phyloP scores from a whole-genome alignment of 768 basidiomycete genomes.

The Podaxis sp. region DNA sequence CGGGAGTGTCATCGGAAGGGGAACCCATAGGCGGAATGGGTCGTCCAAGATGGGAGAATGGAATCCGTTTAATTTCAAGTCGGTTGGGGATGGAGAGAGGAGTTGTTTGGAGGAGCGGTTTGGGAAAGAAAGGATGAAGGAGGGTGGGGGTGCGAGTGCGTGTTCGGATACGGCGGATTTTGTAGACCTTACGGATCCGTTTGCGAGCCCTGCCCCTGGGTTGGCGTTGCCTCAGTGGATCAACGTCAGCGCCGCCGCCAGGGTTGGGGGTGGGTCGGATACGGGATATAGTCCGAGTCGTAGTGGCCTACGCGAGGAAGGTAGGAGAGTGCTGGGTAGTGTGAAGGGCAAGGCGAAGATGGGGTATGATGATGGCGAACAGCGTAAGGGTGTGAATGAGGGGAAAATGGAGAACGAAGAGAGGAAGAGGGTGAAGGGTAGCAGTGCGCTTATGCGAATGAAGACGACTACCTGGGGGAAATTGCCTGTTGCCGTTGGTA shows the following conservation, averaged over 20 bases:
- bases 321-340: not conserved
- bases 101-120: not conserved
- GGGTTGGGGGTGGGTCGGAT: not conserved
- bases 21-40: not conserved
- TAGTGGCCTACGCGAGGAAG: not conserved
- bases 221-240: conserved; percentile 3
- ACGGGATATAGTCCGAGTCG: not conserved
- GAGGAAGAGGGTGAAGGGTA: not conserved
- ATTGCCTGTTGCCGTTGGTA: not conserved
- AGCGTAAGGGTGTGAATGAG: not conserved
- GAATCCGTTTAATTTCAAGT: conserved; percentile 1
- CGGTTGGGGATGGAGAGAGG: not conserved
- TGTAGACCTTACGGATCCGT: conserved; percentile 9
- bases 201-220: conserved; percentile 10
- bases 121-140: not conserved
- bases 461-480: conserved; percentile 2
- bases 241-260: not conserved
- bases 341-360: not conserved
- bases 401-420: not conserved
- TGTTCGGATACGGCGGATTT: conserved; percentile 4
- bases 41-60: conserved; percentile 3
- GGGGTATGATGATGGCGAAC: not conserved
- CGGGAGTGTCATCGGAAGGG: not conserved
- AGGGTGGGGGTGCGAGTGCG: not conserved
- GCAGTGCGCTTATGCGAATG: not conserved